phyloP scores from a whole-genome alignment of 169 alveolate genomes.

The Cyclospora cayetanensis region DNA sequence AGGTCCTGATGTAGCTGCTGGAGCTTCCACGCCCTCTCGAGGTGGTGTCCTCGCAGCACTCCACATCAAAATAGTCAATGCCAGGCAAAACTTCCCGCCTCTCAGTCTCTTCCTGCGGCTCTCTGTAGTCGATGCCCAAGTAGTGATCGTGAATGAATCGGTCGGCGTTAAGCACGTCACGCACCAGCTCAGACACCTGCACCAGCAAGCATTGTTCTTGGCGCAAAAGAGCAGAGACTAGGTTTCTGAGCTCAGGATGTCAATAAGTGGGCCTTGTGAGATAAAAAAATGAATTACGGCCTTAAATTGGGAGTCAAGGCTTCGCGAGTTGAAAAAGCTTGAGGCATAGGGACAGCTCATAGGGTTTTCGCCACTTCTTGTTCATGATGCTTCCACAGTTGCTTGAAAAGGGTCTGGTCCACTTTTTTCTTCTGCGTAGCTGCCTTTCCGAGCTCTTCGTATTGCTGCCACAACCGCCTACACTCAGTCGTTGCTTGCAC shows the following conservation, averaged over 20 bases:
- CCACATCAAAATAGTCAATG: too few species aligned
- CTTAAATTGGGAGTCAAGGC: too few species aligned
- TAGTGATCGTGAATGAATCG: not conserved
- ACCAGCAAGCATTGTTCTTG: too few species aligned
- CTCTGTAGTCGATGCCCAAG: not conserved
- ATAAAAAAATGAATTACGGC: too few species aligned
- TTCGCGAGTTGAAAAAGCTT: too few species aligned
- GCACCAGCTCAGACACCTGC: not conserved
- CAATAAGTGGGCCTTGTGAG: too few species aligned
- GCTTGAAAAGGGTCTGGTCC: not conserved
- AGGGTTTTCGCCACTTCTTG: not conserved
- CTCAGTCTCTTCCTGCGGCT: not conserved
- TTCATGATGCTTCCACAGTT: conserved; percentile 61
- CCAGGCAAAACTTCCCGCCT: too few species aligned
- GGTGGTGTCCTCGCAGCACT: not conserved
- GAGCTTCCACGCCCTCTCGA: not conserved
- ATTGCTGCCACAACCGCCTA: conserved; percentile 42
- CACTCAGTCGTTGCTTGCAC: conserved; percentile 49
- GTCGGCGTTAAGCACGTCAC: not conserved
- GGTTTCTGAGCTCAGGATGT: too few species aligned
- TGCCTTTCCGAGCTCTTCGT: conserved; percentile 18
- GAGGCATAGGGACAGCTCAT: too few species aligned
- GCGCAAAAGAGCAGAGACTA: too few species aligned
- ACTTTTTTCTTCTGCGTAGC: not conserved
- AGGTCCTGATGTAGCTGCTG: not conserved